Base-by-base conservation (phyloP, 169 alveolate species). In the Eimeria nieschulzi region DNA sequence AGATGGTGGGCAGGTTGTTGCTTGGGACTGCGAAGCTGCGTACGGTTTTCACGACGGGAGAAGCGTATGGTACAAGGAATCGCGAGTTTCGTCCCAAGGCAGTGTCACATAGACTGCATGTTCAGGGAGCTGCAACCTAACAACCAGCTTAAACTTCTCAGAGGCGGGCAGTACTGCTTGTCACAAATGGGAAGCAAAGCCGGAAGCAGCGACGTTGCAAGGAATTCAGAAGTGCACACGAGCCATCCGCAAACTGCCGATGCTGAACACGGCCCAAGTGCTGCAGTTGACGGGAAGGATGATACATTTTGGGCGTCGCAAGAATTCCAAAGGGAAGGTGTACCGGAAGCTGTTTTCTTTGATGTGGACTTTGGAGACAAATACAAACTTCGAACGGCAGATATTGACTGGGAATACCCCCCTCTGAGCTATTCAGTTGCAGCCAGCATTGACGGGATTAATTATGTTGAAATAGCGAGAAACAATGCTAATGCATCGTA, bases 351-450 rank as follows among this genome's bases (percentile, higher is more conserved):
- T 19, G 97, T 96, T 53, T 86, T 90, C n/a, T 94, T 96, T 76
- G 95, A 94, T 25, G 87, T 96, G 21, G 95, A 96, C 95, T 90
- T 96, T 87, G 97, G 96, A n/a, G 96, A 95, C 63, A 76, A 68
- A 54, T 96, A 95, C 92, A 96, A 96, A 92, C 92, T 96, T 39
- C 92, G 92, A 64, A 94, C 92, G 3, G 59, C 95, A 3, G 95
- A 95, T 39, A 95, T 97, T 46, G 97, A 95, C 46, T 97, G 98
- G 98, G 97, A 95, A 79, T 95, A 87, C 63, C 98, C 98, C 2
- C 97, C 98, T 19, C 94, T 97, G 55, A 93, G 96, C 46, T 97
- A 95, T 87, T 76, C 97, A 23, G 92, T 97, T 23, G 75, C 82
- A 56, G 87, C 90, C 46, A 95, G 96, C 82, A 83, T 26, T 6